Evolutionary conservation across 305 asterid species (phyloP).

Genomic region (Ajuga reptans): DNA sequence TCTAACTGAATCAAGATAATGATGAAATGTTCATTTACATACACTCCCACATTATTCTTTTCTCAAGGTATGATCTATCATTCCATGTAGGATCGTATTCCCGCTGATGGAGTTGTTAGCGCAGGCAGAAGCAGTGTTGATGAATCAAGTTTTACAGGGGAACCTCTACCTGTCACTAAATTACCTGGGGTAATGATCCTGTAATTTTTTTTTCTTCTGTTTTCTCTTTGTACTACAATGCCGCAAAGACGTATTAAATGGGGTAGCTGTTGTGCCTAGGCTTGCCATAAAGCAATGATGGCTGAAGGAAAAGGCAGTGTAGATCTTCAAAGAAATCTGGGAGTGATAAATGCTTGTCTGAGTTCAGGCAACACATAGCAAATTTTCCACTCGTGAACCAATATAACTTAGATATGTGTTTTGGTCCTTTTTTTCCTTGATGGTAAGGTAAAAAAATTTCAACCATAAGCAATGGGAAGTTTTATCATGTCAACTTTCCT

Average conservation of each 20-base stretch:
- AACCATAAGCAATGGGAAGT: constrained; percentile 1
- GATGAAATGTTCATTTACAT: neutral
- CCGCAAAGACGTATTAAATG: constrained; percentile 2
- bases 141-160: constrained; percentile 97
- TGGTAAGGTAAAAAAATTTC: neutral
- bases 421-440: neutral
- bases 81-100: constrained; percentile 74
- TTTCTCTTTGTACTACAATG: constrained; percentile 13
- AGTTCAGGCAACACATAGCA: neutral
- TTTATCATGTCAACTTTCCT: neutral
- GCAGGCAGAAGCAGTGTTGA: constrained; percentile 94
- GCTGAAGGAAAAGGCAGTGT: neutral
- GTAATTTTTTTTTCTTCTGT: constrained; percentile 4
- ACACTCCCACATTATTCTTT: neutral
- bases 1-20: neutral
- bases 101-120: constrained; percentile 89
- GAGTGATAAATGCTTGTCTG: constrained; percentile 8
- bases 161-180: constrained; percentile 87
- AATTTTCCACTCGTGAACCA: neutral
- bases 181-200: constrained; percentile 79
- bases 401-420: neutral
- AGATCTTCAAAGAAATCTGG: neutral
- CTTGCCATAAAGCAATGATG: constrained; percentile 14
- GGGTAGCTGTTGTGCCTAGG: constrained; percentile 3
- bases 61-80: constrained; percentile 1